Conservation (phyloP, 2,329 filamentous ascomycete species). For the Trichoderma semiorbis region DNA sequence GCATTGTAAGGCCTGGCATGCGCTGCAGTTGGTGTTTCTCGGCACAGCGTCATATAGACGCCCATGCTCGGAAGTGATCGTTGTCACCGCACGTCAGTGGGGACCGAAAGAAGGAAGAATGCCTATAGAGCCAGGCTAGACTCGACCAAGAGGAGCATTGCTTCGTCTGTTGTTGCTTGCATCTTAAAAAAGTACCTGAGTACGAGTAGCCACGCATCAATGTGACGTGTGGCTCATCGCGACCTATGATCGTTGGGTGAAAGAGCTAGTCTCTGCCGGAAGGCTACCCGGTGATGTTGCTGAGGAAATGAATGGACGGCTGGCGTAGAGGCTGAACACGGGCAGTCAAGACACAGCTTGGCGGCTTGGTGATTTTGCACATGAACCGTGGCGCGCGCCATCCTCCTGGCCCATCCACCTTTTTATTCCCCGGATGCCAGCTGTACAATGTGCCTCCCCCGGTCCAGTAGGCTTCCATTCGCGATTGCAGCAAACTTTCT, state of each 20-base stretch:
- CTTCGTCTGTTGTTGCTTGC: background rate
- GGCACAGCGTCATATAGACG: conserved; percentile 2
- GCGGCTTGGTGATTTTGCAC: conserved; percentile 17
- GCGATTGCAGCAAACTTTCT: background rate
- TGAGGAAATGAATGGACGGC: conserved; percentile 17
- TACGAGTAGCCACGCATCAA: background rate
- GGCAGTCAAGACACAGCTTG: conserved; percentile 5
- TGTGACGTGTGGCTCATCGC: conserved; percentile 15
- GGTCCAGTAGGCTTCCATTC: conserved; percentile 3
- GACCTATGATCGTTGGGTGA: conserved; percentile 11
- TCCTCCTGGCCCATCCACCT: conserved; percentile 8
- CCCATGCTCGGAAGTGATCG: background rate
- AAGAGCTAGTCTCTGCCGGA: conserved; percentile 13
- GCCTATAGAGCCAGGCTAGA: background rate
- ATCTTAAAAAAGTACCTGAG: background rate
- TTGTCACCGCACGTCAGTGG: conserved; percentile 5
- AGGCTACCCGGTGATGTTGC: conserved; percentile 16
- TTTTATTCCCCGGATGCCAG: conserved; percentile 17
- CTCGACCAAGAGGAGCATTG: background rate
- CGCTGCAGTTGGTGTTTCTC: background rate
- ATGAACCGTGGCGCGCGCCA: conserved; percentile 19
- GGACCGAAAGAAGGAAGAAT: background rate
- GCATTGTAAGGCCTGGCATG: background rate
- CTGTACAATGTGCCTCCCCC: conserved; percentile 13
- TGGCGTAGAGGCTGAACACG: conserved; percentile 13